Percentiles rank a stretch among this genome's conserved stretches.
Evolutionary conservation across 176 grass and related monocot genomes (phyloP).

Genomic region (Cymbopogon citratus): DNA sequence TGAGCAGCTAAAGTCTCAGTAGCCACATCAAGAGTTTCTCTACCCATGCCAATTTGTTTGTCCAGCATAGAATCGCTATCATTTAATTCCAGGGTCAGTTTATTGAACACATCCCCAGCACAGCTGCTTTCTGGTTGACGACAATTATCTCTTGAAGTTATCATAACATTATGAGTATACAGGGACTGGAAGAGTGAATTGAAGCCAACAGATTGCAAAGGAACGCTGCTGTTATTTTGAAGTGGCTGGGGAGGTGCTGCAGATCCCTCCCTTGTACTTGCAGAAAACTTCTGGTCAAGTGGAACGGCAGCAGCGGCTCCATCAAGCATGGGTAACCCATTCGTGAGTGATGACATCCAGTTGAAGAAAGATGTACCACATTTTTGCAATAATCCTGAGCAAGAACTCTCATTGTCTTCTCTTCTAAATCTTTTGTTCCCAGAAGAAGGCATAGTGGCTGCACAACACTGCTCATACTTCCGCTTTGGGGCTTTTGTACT

Average conservation of each 20-base stretch:
- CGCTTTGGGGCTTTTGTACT: conserved; percentile 50
- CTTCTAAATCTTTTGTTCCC: conserved; percentile 54
- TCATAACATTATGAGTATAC: conserved; percentile 50
- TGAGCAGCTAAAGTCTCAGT: background rate
- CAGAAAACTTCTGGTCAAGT: conserved; percentile 50
- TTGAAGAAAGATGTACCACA: conserved; percentile 77
- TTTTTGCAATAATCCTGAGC: conserved; percentile 37
- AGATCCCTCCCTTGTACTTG: conserved; percentile 31
- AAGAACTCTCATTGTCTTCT: conserved; percentile 47
- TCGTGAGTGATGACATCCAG: conserved; percentile 85
- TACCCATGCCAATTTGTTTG: conserved; percentile 13
- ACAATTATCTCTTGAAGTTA: conserved; percentile 32
- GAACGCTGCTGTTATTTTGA: conserved; percentile 25
- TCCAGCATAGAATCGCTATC: background rate
- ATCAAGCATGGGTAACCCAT: conserved; percentile 34
- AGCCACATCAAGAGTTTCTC: conserved; percentile 26
- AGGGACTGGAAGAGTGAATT: conserved; percentile 67
- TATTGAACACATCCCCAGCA: conserved; percentile 16
- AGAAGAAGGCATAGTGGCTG: conserved; percentile 20
- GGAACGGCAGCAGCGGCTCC: conserved; percentile 31
- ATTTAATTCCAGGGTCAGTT: conserved; percentile 19
- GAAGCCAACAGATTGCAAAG: conserved; percentile 47
- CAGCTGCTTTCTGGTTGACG: conserved; percentile 44
- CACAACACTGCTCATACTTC: conserved; percentile 37
- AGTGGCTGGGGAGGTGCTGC: conserved; percentile 23